Evolutionary conservation across 2,329 filamentous ascomycete genomes (phyloP).

Genomic region (Pseudogymnoascus sp.): DNA sequence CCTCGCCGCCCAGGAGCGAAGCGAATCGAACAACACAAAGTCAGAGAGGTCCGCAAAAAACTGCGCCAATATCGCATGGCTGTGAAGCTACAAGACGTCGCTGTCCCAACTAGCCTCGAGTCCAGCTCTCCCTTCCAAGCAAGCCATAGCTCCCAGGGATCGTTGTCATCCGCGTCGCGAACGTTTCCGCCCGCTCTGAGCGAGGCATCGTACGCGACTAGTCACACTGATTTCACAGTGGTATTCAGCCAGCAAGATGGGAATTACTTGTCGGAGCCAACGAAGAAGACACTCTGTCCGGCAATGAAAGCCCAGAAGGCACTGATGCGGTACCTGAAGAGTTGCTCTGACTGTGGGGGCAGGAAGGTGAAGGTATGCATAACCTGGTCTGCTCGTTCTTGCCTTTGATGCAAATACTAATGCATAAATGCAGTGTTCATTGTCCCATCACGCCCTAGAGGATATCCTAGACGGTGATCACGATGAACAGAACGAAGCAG

Average conservation of each 20-base stretch:
- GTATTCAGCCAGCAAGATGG: conserved; percentile 14
- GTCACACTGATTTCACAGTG: not conserved
- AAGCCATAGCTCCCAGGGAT: not conserved
- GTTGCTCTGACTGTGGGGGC: conserved; percentile 14
- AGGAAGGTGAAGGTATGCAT: conserved; percentile 8
- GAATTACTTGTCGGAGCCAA: conserved; percentile 16
- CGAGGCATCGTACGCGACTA: not conserved
- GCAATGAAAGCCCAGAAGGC: conserved; percentile 22
- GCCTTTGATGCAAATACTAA: not conserved
- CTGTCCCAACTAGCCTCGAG: not conserved
- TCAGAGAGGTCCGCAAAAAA: not conserved
- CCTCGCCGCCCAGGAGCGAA: not conserved
- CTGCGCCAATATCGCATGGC: not conserved
- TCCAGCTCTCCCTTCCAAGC: conserved; percentile 4
- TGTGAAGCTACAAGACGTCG: not conserved
- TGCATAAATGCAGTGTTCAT: conserved; percentile 4
- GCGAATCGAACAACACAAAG: not conserved
- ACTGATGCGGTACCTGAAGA: conserved; percentile 21
- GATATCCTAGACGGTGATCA: conserved; percentile 5
- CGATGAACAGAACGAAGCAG: not conserved
- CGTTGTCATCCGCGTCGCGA: not conserved
- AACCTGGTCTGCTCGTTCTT: not conserved
- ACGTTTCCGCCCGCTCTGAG: not conserved
- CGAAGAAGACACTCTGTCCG: conserved; percentile 18
- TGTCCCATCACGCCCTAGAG: conserved; percentile 8